phyloP scores from a whole-genome alignment of 108 stramenopile species.

The Nitzschia palea region DNA sequence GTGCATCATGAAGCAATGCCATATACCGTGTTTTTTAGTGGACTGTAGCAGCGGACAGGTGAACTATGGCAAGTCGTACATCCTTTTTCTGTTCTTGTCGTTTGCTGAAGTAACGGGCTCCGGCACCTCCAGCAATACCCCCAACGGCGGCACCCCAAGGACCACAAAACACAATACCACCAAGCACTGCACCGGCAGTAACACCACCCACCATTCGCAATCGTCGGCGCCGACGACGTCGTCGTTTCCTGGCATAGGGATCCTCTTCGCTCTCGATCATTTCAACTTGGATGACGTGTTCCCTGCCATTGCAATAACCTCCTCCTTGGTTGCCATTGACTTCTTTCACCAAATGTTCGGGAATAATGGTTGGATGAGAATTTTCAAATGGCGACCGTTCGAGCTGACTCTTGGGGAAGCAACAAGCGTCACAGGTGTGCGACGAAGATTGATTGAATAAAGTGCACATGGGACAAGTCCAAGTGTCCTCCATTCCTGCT shows the following conservation, averaged over 20 bases:
- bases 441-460: conserved; percentile 11
- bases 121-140: conserved; percentile 13
- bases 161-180: conserved; percentile 7
- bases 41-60: too few species aligned
- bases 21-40: too few species aligned
- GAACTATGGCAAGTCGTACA: not conserved
- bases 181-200: conserved; percentile 11
- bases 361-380: too few species aligned
- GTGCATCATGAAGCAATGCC: too few species aligned
- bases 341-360: too few species aligned
- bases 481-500: too few species aligned
- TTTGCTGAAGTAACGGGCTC: conserved; percentile 20
- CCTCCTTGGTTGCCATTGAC: too few species aligned
- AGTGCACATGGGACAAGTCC: conserved; percentile 26
- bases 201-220: conserved; percentile 13
- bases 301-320: too few species aligned
- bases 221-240: conserved; percentile 18
- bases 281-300: too few species aligned
- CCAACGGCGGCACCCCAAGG: conserved; percentile 15
- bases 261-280: conserved; percentile 10
- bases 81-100: conserved; percentile 19
- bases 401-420: conserved; percentile 3
- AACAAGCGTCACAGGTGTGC: conserved; percentile 16
- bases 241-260: conserved; percentile 14
- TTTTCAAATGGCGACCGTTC: too few species aligned